Evolutionary conservation across 768 basidiomycete genomes (phyloP), one percentile per base, ranked within the genome.

Genomic region (Trametes cubensis): DNA sequence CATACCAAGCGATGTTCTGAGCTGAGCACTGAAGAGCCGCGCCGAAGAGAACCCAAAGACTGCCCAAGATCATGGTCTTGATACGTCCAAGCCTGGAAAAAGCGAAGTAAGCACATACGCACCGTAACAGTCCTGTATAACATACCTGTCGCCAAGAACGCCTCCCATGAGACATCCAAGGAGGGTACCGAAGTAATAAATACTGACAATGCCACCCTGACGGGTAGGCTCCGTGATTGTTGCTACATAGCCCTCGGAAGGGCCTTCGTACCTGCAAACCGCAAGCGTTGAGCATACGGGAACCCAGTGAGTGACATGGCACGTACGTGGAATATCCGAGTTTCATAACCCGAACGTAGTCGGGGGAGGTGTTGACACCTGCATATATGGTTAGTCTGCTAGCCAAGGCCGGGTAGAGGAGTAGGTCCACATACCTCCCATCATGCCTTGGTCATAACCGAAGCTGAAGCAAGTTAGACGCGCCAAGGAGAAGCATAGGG

Each of bases 381-480:
- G 39, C 10, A 14, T 40, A 26, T 6, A 15, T 18, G 0, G 26
- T 63, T 42, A 51, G 42, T 49, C 42, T 7, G 17, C 42, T 15
- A 18, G 3, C 20, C 25, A 38, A 11, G 4, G 5, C 4, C 8
- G 25, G 8, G 38, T 18, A 21, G 5, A 34, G 3, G 39, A n/a
- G 41, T n/a, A 21, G 11, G 28, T 26, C 17, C 46, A 56, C 61
- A 13, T 44, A 49, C 79, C 78, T 30, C 77, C 77, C 79, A 80
- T 80, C 76, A 79, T 78, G 21, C 79, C 79, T 69, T 80, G 79
- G 65, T 79, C 79, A 73, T 80, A 80, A 23, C 79, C 79, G 65
- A 80, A 80, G 66, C 81, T 79, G 66, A 25, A 65, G 6, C 21
- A 50, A 10, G 52, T 64, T 23, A 63, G 44, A 13, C 39, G 25